phyloP scores from a whole-genome alignment of 352 stramenopile genomes.

The Phytophthora nicotianae region DNA sequence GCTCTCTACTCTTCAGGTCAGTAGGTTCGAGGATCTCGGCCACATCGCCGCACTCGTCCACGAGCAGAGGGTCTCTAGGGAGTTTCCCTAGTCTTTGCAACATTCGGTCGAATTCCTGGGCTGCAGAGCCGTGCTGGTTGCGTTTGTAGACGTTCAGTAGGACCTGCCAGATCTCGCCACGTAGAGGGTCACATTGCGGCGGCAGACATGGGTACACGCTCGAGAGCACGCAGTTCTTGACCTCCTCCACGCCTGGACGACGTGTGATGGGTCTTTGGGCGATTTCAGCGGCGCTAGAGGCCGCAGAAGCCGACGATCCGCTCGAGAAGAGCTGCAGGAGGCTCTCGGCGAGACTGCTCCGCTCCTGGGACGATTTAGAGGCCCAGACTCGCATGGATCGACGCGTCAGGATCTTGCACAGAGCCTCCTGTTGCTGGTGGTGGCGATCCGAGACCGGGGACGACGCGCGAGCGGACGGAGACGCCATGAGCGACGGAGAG shows the following conservation, averaged over 20 bases:
- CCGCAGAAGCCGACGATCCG: conserved; percentile 27
- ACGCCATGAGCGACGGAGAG: conserved; percentile 21
- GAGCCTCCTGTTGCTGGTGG: conserved; percentile 31
- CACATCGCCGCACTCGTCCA: conserved; percentile 59
- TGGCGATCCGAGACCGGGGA: neutral
- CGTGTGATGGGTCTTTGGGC: conserved; percentile 59
- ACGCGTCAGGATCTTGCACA: conserved; percentile 54
- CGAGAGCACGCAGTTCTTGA: conserved; percentile 63
- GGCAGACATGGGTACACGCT: conserved; percentile 57
- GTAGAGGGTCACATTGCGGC: conserved; percentile 51
- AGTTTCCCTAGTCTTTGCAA: conserved; percentile 65
- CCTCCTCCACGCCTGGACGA: conserved; percentile 74
- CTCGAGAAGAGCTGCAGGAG: conserved; percentile 70
- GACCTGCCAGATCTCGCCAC: conserved; percentile 83
- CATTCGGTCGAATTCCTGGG: conserved; percentile 81
- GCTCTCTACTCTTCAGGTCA: conserved; percentile 28
- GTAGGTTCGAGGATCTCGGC: conserved; percentile 40
- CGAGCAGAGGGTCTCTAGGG: conserved; percentile 62
- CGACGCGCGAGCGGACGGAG: conserved; percentile 7
- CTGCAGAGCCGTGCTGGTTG: conserved; percentile 70
- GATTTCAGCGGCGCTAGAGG: conserved; percentile 17
- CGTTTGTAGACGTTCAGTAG: conserved; percentile 83
- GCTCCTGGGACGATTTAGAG: conserved; percentile 64
- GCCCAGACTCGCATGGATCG: conserved; percentile 59
- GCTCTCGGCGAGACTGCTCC: conserved; percentile 49